Evolutionary conservation across 805 yeast species (phyloP), one percentile per base, ranked within the genome.

Genomic region (Saturnispora saitoi): DNA sequence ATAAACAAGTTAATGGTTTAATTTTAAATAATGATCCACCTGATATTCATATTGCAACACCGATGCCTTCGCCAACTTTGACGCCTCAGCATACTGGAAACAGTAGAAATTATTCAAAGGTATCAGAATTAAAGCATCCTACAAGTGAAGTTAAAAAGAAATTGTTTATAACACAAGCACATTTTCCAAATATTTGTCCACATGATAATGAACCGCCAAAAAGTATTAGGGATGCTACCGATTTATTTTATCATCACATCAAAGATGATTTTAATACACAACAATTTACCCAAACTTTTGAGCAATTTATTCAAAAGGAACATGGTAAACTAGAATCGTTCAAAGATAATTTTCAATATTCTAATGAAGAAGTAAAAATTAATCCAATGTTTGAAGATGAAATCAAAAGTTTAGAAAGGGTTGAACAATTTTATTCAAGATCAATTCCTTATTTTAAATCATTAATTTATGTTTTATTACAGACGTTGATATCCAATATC

Each of bases 51-150:
- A 74, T 88, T 10, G 90, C 96, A 0, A 87, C 96, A 0, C 96
- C 95, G 0, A 85, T 84, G 1, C 93, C 95, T 3, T 86, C 95
- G 0, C 95, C 95, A 0, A 81, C 85, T 0, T 60, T 73, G 15
- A 71, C 78, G 2, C 84, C 86, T 1, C 67, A 54, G 36, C 66
- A 61, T 38, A 63, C 69, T 0, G 67, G 68, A 2, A 53, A 50
- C 10, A 56, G 59, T n/a, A 47, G 56, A 32, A 57, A 51, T 42
- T 56, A 50, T 42, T 57, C 64, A 3, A 58, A 57, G 34, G 54
- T 58, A 4, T 56, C 63, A 3, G 66, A 64, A 43, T 52, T 57
- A 15, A 67, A 61, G n/a, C 62, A 58, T 45, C 45, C 56, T 2
- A 60, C 61, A 38, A 61, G 61, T n/a, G 67, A 62, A 39, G 59